Evolutionary conservation across 805 yeast genomes (phyloP).

Genomic region (Metschnikowia shivogae): DNA sequence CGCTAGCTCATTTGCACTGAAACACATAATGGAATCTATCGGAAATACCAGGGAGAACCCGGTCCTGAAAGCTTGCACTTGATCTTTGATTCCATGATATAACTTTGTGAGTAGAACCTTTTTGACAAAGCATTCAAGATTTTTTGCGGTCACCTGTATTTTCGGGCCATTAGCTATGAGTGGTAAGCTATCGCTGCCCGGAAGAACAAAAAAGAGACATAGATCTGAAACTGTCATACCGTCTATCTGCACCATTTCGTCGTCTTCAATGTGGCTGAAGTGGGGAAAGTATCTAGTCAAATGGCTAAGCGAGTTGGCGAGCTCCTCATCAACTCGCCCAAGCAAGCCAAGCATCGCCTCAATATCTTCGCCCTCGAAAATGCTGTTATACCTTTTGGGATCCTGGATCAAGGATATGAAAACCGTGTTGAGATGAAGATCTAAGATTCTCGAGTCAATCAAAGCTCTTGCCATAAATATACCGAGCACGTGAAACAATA

Average conservation of each 20-base stretch:
- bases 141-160: slow-evolving; percentile 44
- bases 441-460: slow-evolving; percentile 83
- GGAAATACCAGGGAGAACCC: slow-evolving; percentile 89
- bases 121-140: slow-evolving; percentile 55
- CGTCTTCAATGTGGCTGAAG: slow-evolving; percentile 10
- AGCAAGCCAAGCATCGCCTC: slow-evolving; percentile 23
- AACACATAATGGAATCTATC: slow-evolving; percentile 61
- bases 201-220: slow-evolving; percentile 63
- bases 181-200: slow-evolving; percentile 66
- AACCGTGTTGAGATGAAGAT: slow-evolving; percentile 67
- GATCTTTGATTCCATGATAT: slow-evolving; percentile 59
- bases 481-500: slow-evolving; percentile 66
- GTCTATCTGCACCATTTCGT: slow-evolving; percentile 22
- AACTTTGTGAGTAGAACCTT: slow-evolving; percentile 56
- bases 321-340: slow-evolving; percentile 49
- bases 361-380: slow-evolving; percentile 1
- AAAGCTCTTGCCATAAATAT: slow-evolving; percentile 81
- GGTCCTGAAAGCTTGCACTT: slow-evolving; percentile 61
- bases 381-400: slow-evolving; percentile 5
- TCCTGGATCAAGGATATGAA: slow-evolving; percentile 60
- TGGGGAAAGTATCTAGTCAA: slow-evolving; percentile 41
- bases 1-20: slow-evolving; percentile 70
- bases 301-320: slow-evolving; percentile 55
- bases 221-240: slow-evolving; percentile 50
- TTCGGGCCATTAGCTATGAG: slow-evolving; percentile 55